A percentile compares a stretch with the other conserved stretches of the same genome.
Conservation (phyloP, 352 stramenopile species). For the Halophytophthora batemanensis region DNA sequence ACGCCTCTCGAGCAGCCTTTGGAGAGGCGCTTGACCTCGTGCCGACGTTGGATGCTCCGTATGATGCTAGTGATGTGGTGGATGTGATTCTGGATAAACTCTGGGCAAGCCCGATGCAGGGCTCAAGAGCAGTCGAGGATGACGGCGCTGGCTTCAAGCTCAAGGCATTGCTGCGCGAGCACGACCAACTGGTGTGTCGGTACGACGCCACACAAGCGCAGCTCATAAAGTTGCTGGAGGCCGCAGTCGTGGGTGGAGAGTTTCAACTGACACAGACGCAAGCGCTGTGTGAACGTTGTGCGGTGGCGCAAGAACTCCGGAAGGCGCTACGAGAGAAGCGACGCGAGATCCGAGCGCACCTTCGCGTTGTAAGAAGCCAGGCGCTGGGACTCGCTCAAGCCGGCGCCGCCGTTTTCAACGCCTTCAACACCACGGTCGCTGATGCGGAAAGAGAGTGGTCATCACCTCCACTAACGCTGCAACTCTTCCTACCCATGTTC, state of each 20-base stretch:
- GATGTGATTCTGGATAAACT: conserved; percentile 47
- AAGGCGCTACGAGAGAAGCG: conserved; percentile 7
- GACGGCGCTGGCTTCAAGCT: conserved; percentile 17
- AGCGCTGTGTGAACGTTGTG: conserved; percentile 24
- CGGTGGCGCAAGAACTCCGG: conserved; percentile 25
- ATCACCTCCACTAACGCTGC: conserved; percentile 25
- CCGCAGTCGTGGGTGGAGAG: conserved; percentile 34
- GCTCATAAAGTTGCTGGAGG: conserved; percentile 41
- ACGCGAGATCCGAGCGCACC: conserved; percentile 11
- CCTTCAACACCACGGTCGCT: conserved; percentile 27
- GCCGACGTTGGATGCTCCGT: conserved; percentile 30
- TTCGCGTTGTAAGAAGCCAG: conserved; percentile 17
- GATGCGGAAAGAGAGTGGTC: background rate
- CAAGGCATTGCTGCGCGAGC: conserved; percentile 31
- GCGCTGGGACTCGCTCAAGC: conserved; percentile 16
- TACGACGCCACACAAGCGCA: conserved; percentile 17
- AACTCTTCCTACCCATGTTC: conserved; percentile 34
- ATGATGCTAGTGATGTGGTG: conserved; percentile 26
- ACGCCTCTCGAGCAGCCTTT: conserved; percentile 27
- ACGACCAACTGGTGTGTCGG: conserved; percentile 13
- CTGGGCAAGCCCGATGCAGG: conserved; percentile 21
- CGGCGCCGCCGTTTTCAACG: conserved; percentile 40
- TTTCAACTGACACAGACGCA: conserved; percentile 45
- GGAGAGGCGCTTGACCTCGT: conserved; percentile 32
- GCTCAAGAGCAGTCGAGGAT: background rate